phyloP scores from a whole-genome alignment of 1,139 yeast genomes.

The Protomyces inouyei region DNA sequence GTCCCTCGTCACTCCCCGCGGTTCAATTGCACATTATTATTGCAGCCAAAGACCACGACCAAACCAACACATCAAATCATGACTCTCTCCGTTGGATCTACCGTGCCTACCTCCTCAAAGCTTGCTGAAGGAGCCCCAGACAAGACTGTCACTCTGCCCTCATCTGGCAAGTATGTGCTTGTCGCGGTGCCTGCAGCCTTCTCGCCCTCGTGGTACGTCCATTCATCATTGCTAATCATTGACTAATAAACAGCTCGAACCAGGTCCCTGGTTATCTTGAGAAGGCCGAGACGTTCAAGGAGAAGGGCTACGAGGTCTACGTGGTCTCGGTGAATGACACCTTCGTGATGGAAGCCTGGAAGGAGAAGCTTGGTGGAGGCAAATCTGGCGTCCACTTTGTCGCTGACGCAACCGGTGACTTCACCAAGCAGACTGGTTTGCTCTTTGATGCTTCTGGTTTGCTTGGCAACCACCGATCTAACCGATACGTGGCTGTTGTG shows the following conservation, averaged over 20 bases:
- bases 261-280: slow-evolving; percentile 76
- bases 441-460: slow-evolving; percentile 65
- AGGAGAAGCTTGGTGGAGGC: slow-evolving; percentile 45
- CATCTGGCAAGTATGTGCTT: slow-evolving; percentile 41
- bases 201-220: slow-evolving; percentile 53
- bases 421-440: slow-evolving; percentile 48
- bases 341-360: slow-evolving; percentile 81
- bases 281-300: slow-evolving; percentile 49
- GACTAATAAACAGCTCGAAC: slow-evolving; percentile 50
- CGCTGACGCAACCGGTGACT: slow-evolving; percentile 73
- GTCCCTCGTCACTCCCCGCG: background rate
- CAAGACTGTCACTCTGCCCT: slow-evolving; percentile 21
- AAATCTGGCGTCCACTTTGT: slow-evolving; percentile 48
- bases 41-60: too few species aligned
- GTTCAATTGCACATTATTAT: too few species aligned
- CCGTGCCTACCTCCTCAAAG: slow-evolving; percentile 16
- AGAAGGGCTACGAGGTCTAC: slow-evolving; percentile 60
- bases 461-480: slow-evolving; percentile 70
- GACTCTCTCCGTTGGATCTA: background rate
- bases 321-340: slow-evolving; percentile 81
- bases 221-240: background rate
- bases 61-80: background rate
- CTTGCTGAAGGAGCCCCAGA: slow-evolving; percentile 26
- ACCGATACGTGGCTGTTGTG: slow-evolving; percentile 70
- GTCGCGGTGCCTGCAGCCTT: slow-evolving; percentile 91